These are phyloP conservation scores for Cucumis cinereus DNA, from an alignment of 306 rosid species.

Conservation along the genomic window DNA sequence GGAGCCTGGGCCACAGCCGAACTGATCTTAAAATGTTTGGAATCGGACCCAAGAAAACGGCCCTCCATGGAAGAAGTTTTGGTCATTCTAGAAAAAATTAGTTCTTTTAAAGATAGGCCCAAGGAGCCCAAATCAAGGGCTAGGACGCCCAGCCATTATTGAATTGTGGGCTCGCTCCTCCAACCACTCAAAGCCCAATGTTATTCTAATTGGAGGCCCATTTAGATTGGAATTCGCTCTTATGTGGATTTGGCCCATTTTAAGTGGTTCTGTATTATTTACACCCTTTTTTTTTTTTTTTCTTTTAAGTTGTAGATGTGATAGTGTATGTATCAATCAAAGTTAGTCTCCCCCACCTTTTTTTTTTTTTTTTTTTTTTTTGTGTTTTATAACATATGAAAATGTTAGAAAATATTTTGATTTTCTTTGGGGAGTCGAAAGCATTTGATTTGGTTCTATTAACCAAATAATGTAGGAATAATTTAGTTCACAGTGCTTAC, in stretches of 20 bases:
- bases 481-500: not conserved
- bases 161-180: not conserved
- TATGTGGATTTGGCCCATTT: not conserved
- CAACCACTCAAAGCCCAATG: not conserved
- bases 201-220: not conserved
- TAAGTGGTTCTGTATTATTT: not conserved
- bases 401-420: not conserved
- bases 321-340: not conserved
- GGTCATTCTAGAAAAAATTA: conserved; percentile 19
- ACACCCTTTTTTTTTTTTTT: not conserved
- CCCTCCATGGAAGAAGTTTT: conserved; percentile 62
- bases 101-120: conserved; percentile 15
- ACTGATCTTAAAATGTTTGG: conserved; percentile 39
- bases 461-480: not conserved
- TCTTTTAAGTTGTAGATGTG: not conserved
- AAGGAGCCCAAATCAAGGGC: conserved; percentile 16
- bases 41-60: conserved; percentile 37
- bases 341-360: not conserved
- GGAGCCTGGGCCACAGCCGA: conserved; percentile 37
- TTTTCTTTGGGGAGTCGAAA: not conserved
- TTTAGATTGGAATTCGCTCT: not conserved
- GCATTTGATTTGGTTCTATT: not conserved
- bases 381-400: not conserved
- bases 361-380: no score
- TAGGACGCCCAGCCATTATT: not conserved